Percentiles rank a stretch among this genome's conserved stretches.
Conservation (phyloP, 805 yeast genomes). For the Nakazawaea peltata region DNA sequence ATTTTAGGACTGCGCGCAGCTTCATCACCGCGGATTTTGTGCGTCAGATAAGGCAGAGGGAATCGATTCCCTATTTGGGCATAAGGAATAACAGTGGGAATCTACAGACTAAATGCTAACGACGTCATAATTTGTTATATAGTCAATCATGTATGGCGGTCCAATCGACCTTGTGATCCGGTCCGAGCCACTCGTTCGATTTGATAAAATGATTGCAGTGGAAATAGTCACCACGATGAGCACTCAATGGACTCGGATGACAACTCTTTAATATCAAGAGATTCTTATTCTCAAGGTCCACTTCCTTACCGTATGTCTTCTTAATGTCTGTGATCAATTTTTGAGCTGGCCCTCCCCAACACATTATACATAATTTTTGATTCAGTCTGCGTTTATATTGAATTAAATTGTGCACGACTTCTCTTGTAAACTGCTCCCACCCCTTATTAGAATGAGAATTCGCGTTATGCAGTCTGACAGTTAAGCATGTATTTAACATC, state of each 20-base stretch:
- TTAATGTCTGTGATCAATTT: conserved; percentile 23
- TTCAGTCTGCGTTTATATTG: conserved; percentile 34
- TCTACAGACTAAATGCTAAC: no score
- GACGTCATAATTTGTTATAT: no score
- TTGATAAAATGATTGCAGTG: conserved; percentile 63
- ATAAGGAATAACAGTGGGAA: no score
- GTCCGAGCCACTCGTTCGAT: conserved; percentile 70
- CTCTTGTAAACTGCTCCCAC: conserved; percentile 86
- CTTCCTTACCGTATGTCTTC: conserved; percentile 14
- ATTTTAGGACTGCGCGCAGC: no score
- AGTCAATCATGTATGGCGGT: not conserved
- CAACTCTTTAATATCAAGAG: conserved; percentile 58
- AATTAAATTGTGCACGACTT: conserved; percentile 48
- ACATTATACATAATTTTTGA: conserved; percentile 62
- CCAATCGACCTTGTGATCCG: conserved; percentile 23
- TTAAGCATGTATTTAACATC: conserved; percentile 77
- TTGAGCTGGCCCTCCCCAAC: conserved; percentile 44
- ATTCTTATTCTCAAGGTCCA: conserved; percentile 22
- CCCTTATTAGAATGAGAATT: conserved; percentile 87
- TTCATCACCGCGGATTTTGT: no score
- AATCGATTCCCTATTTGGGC: no score
- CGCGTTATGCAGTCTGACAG: conserved; percentile 90
- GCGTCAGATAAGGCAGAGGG: no score
- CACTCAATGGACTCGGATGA: conserved; percentile 95
- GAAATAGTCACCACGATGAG: conserved; percentile 72